Percentiles rank a stretch among this genome's conserved stretches.
phyloP scores from a whole-genome alignment of 371 early-diverging fungal genomes.

The Rhizopus delemar region DNA sequence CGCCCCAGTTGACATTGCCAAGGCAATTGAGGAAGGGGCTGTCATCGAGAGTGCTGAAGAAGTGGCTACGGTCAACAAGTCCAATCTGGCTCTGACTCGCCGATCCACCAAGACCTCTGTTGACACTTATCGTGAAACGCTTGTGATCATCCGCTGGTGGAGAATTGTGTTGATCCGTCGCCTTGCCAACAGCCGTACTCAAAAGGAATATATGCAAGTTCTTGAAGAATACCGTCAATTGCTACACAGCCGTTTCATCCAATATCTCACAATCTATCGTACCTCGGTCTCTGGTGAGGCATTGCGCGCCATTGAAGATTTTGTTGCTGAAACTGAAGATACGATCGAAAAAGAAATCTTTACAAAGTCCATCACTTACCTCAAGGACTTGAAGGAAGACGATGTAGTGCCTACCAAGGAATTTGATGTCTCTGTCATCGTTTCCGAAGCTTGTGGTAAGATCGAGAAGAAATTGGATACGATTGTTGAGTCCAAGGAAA shows the following conservation, averaged over 20 bases:
- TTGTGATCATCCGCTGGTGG: constrained; percentile 30
- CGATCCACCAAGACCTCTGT: constrained; percentile 12
- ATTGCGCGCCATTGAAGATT: constrained; percentile 7
- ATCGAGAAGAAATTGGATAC: constrained; percentile 20
- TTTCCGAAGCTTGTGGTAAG: not conserved
- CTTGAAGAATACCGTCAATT: constrained; percentile 29
- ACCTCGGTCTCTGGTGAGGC: constrained; percentile 11
- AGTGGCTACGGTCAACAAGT: constrained; percentile 8
- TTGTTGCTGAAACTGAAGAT: constrained; percentile 17
- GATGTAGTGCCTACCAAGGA: constrained; percentile 12
- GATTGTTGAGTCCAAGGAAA: constrained; percentile 9
- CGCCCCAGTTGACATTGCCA: constrained; percentile 15
- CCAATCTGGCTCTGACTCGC: constrained; percentile 11
- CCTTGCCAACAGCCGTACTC: constrained; percentile 20
- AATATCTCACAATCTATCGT: constrained; percentile 22
- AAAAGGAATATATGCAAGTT: constrained; percentile 29
- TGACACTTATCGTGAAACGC: constrained; percentile 16
- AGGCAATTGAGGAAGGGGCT: constrained; percentile 26
- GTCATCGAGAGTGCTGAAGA: constrained; percentile 29
- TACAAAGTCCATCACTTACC: constrained; percentile 10
- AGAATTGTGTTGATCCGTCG: constrained; percentile 29
- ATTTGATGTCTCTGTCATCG: constrained; percentile 7
- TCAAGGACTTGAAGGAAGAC: constrained; percentile 18
- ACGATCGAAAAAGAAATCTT: constrained; percentile 20
- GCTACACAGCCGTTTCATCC: constrained; percentile 19